Percentiles rank a stretch among this genome's conserved stretches.
Evolutionary conservation across 441 rosid species (phyloP).

Genomic region (Erodium moschatum): DNA sequence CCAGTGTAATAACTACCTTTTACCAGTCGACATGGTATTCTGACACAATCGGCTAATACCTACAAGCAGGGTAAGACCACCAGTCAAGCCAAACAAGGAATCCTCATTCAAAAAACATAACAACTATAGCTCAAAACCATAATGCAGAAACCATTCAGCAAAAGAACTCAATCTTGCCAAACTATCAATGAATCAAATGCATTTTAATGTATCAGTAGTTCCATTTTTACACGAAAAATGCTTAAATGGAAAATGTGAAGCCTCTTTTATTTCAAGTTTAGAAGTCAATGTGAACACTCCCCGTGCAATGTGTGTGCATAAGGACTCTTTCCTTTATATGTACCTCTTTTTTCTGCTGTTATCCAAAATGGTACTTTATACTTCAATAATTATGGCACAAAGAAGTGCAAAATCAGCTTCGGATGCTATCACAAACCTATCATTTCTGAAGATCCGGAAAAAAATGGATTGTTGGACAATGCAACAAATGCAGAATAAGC

Average conservation of each 20-base stretch:
- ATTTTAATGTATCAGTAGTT: background rate
- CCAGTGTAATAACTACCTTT: constrained; percentile 99
- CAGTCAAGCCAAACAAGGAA: background rate
- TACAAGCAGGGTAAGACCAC: constrained; percentile 20
- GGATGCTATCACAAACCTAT: background rate
- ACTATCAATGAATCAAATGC: background rate
- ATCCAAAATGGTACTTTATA: no score
- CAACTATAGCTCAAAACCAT: background rate
- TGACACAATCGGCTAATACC: constrained; percentile 84
- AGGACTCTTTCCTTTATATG: no score
- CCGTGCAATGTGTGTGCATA: no score
- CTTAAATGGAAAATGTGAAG: background rate
- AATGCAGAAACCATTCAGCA: background rate
- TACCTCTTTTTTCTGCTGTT: no score
- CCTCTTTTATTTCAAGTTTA: no score
- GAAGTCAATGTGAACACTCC: no score
- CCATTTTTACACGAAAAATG: background rate
- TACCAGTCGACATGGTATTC: constrained; percentile 81
- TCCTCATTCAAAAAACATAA: background rate
- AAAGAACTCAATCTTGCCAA: background rate
- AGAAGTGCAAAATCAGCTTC: background rate
- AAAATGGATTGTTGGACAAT: no score
- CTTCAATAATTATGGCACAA: no score
- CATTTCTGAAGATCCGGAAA: no score
- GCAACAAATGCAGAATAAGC: no score